These are phyloP conservation scores for Gossypium schwendimanii DNA, from an alignment of 441 rosid genomes.

Conservation along the genomic window DNA sequence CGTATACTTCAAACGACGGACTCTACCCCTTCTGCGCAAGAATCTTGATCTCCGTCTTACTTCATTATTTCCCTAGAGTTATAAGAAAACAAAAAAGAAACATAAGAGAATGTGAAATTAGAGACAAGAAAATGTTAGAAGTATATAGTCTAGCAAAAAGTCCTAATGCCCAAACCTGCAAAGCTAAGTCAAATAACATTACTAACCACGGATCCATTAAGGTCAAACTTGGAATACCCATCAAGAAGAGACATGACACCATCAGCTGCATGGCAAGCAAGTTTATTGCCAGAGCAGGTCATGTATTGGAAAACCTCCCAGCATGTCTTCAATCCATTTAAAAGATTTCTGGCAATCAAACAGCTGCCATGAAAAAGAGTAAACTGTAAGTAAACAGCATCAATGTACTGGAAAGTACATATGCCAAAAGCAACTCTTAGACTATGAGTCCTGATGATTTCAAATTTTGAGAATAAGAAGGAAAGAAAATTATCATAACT, in stretches of 20 bases:
- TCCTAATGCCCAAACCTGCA: not conserved
- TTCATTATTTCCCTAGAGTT: conserved; percentile 58
- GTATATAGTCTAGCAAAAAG: not conserved
- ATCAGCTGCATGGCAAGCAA: conserved; percentile 53
- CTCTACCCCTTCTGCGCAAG: conserved; percentile 87
- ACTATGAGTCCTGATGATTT: not conserved
- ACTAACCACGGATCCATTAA: conserved; percentile 67
- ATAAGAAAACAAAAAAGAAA: not conserved
- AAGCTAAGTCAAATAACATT: conserved; percentile 11
- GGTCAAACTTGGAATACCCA: conserved; percentile 75
- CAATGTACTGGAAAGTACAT: not conserved
- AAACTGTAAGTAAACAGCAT: conserved; percentile 9
- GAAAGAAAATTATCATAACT: not conserved
- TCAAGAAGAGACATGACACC: conserved; percentile 57
- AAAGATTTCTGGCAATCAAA: conserved; percentile 81
- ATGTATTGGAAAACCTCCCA: conserved; percentile 87
- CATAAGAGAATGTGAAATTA: not conserved
- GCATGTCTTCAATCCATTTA: conserved; percentile 86
- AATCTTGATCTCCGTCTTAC: conserved; percentile 90
- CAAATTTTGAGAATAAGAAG: not conserved
- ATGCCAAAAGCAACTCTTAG: not conserved
- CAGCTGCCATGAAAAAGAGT: conserved; percentile 47
- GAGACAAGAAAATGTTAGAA: not conserved
- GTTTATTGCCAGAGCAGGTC: conserved; percentile 60
- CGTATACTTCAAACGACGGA: conserved; percentile 93